Evolutionary conservation across 495 filamentous ascomycete genomes (phyloP), one percentile per base, ranked within the genome.

Genomic region (Pyrenula massariospora): DNA sequence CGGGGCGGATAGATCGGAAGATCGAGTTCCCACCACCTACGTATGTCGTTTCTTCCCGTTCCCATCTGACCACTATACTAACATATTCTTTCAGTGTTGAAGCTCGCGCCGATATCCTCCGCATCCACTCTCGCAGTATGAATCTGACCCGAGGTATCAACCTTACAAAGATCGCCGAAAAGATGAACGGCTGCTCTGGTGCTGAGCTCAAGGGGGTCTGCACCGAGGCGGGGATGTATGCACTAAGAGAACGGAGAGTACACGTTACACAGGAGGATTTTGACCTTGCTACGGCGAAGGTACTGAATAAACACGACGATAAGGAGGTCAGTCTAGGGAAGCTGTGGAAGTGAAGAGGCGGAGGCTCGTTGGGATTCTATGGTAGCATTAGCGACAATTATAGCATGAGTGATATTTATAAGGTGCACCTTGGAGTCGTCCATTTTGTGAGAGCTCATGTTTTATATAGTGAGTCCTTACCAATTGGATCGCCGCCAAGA

Each of bases 251-350:
- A 73, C 77, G 93, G 66, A 83, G 93, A 60, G 93, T 97, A 56
- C 93, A 99, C 67, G 93, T 99, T 57, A 98, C 93, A 25, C 93
- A 99, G 70, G 93, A 99, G 73, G 93, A 99, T 75, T 99, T 99
- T 68, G 93, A 99, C 69, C 78, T 99, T 60, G 93, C 93, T 23
- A 97, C 94, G 2, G 93, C 93, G 65, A 99, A 99, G 87, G 92
- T 99, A 53, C 82, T 99, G 66, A 97, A 97, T 78, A 97, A 96
- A 79, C 93, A 99, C 68, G 93, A 99, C 64, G 93, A 99, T 69
- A 99, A 97, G 79, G 90, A 96, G 70, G 89, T 86, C 58, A 85
- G 80, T 70, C 77, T 96, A 59, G 85, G 83, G 56, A 96, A 96
- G 72, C 74, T 96, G 64, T 96, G 89, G 88, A 95, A 95, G 81